A percentile compares a stretch with the other conserved stretches of the same genome.
Evolutionary conservation across 176 grass and related monocot genomes (phyloP).

Genomic region (Bonia amplexicaulis): DNA sequence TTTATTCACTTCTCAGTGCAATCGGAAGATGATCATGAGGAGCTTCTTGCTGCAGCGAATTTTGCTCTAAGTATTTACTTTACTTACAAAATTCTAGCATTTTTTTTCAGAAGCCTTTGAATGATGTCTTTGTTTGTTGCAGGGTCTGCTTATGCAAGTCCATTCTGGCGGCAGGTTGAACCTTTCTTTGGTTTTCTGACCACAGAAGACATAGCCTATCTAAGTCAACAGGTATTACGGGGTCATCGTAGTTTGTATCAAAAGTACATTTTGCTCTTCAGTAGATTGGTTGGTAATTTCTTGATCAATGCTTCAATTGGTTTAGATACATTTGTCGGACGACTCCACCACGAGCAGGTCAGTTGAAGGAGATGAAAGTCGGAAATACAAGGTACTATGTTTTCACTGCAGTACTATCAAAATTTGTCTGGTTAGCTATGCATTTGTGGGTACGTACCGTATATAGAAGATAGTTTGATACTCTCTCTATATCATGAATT

Average conservation of each 20-base stretch:
- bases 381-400: slow-evolving; percentile 49
- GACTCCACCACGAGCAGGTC: slow-evolving; percentile 29
- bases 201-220: slow-evolving; percentile 48
- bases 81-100: slow-evolving; percentile 18
- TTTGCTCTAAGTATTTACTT: slow-evolving; percentile 46
- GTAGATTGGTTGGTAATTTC: slow-evolving; percentile 21
- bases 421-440: background rate
- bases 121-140: slow-evolving; percentile 32
- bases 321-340: slow-evolving; percentile 52
- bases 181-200: slow-evolving; percentile 59
- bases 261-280: slow-evolving; percentile 1
- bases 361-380: slow-evolving; percentile 50
- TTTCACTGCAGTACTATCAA: slow-evolving; percentile 20
- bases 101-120: background rate
- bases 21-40: slow-evolving; percentile 57
- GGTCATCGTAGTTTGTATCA: slow-evolving; percentile 19
- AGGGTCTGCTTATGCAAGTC: slow-evolving; percentile 38
- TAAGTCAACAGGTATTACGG: slow-evolving; percentile 53
- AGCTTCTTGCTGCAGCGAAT: slow-evolving; percentile 64
- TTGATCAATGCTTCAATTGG: slow-evolving; percentile 35
- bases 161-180: slow-evolving; percentile 56
- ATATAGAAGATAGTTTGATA: background rate
- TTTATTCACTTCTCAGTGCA: slow-evolving; percentile 50
- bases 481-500: background rate
- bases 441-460: slow-evolving; percentile 4